These are phyloP conservation scores for Millerago galiae DNA, from an alignment of 805 yeast genomes.

Conservation along the genomic window DNA sequence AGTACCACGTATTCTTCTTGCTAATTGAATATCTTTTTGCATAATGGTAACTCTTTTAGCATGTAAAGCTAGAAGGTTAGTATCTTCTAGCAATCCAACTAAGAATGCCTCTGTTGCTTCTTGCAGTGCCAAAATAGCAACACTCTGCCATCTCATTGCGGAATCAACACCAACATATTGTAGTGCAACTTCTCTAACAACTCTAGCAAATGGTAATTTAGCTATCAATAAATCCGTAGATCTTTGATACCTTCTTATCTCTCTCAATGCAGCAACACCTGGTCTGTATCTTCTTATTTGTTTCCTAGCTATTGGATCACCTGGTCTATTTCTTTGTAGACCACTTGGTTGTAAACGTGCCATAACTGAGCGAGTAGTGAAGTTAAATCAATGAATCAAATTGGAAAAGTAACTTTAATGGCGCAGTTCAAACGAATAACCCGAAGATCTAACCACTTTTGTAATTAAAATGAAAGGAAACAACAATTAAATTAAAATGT, in stretches of 20 bases:
- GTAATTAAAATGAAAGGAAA: neutral
- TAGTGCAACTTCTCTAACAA: constrained; percentile 69
- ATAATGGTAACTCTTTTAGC: constrained; percentile 80
- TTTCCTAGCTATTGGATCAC: constrained; percentile 40
- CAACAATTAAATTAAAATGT: neutral
- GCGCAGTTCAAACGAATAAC: no score
- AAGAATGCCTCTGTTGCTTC: constrained; percentile 78
- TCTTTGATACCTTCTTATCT: constrained; percentile 62
- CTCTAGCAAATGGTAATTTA: constrained; percentile 71
- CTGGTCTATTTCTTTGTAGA: constrained; percentile 40
- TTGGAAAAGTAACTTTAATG: no score
- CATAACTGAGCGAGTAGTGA: neutral
- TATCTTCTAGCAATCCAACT: constrained; percentile 69
- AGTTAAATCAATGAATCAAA: neutral
- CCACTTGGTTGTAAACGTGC: neutral
- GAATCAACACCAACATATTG: constrained; percentile 34
- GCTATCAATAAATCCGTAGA: constrained; percentile 61
- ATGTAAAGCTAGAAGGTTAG: constrained; percentile 70
- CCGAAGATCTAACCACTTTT: no score
- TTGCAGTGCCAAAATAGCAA: constrained; percentile 71
- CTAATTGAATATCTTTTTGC: constrained; percentile 78
- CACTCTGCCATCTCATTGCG: constrained; percentile 64
- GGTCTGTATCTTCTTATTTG: constrained; percentile 48
- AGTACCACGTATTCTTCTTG: constrained; percentile 65
- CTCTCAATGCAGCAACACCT: constrained; percentile 61